Percentiles rank a stretch among this genome's conserved stretches.
These are phyloP conservation scores for Penstemon eatonii DNA, from an alignment of 257 asterid species.

Conservation along the genomic window DNA sequence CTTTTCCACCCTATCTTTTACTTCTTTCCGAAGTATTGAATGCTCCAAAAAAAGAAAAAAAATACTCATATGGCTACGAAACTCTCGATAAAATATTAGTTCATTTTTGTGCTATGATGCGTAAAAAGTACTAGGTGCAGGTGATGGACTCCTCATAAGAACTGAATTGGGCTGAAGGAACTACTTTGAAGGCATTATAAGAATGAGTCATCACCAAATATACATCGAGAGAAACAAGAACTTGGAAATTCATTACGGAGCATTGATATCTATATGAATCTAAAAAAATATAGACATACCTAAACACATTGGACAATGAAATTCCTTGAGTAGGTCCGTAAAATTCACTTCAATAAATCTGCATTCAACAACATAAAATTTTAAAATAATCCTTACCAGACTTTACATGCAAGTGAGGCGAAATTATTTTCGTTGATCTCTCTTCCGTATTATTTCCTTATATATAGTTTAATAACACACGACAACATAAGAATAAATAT, in stretches of 20 bases:
- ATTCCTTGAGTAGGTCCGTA: conserved; percentile 88
- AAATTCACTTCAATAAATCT: conserved; percentile 67
- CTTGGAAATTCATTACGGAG: conserved; percentile 1
- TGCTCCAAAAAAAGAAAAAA: no score
- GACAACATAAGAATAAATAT: no score
- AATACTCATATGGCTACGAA: no score
- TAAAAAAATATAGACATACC: conserved; percentile 32
- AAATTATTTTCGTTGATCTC: no score
- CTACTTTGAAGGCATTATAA: not conserved
- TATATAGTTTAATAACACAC: no score
- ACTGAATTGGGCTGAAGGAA: not conserved
- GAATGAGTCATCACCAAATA: conserved; percentile 37
- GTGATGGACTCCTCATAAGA: not conserved
- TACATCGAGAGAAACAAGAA: conserved; percentile 9
- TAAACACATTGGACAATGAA: conserved; percentile 91
- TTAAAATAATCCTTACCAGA: no score
- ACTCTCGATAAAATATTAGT: no score
- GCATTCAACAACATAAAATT: conserved; percentile 1
- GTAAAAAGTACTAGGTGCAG: not conserved
- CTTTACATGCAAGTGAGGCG: no score
- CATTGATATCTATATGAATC: not conserved
- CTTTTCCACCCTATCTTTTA: no score
- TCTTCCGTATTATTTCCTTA: no score
- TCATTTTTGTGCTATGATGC: no score
- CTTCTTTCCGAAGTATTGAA: no score